These are phyloP conservation scores for Triticum dicoccoides DNA, from an alignment of 176 grass and related monocot species.

Conservation along the genomic window DNA sequence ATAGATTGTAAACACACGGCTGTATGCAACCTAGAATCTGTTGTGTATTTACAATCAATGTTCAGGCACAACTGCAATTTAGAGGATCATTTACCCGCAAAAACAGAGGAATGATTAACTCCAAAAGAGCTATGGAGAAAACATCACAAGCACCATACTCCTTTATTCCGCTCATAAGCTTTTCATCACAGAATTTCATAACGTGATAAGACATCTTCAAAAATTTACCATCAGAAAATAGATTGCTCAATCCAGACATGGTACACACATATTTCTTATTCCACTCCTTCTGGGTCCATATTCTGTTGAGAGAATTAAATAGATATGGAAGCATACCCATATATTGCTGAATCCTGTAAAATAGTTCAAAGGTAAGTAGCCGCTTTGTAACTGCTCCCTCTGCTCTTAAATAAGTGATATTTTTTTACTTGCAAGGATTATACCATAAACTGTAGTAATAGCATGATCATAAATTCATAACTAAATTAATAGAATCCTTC, in stretches of 20 bases:
- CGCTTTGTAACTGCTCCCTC: background rate
- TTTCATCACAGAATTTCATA: background rate
- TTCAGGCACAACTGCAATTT: background rate
- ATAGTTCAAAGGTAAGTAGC: background rate
- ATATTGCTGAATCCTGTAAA: background rate
- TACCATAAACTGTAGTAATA: background rate
- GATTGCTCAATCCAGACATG: background rate
- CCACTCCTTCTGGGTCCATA: background rate
- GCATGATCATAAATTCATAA: background rate
- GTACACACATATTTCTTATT: background rate
- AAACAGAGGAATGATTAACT: slow-evolving; percentile 56
- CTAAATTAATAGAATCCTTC: background rate
- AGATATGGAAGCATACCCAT: background rate
- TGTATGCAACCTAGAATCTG: background rate
- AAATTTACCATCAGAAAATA: background rate
- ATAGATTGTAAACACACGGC: background rate
- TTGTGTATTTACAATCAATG: background rate
- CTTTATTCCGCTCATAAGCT: background rate
- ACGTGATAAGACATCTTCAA: background rate
- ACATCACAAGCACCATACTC: slow-evolving; percentile 13
- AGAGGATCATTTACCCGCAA: slow-evolving; percentile 38
- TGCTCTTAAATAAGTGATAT: no score
- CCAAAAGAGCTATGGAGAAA: slow-evolving; percentile 45
- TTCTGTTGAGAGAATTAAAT: background rate
- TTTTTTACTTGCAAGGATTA: background rate